Percentiles rank a stretch among this genome's conserved stretches.
phyloP scores from a whole-genome alignment of 2,329 filamentous ascomycete genomes.

The Diaporthe sp. region DNA sequence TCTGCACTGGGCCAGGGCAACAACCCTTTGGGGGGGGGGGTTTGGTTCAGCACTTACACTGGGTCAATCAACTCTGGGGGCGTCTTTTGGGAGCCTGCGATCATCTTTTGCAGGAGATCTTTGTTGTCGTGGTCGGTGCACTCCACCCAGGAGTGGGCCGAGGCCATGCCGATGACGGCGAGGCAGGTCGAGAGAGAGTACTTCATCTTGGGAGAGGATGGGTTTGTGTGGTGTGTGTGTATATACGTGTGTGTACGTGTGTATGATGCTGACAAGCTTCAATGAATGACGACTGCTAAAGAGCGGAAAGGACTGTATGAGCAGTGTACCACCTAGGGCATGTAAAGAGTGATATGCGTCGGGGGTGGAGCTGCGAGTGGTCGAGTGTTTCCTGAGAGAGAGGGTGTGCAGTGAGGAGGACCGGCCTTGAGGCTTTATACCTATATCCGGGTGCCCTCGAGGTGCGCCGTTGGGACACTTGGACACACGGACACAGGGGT shows the following conservation, averaged over 20 bases:
- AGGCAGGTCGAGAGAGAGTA: conserved; percentile 28
- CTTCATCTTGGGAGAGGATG: conserved; percentile 25
- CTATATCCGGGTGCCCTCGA: background rate
- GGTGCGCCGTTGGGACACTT: background rate
- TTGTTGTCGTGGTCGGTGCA: conserved; percentile 34
- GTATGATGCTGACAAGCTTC: conserved; percentile 5
- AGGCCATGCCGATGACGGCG: conserved; percentile 22
- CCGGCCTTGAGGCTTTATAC: conserved; percentile 11
- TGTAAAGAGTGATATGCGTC: conserved; percentile 30
- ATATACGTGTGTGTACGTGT: background rate
- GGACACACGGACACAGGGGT: conserved; percentile 22
- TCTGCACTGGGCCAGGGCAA: background rate
- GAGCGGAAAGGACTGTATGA: conserved; percentile 27
- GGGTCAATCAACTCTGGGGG: conserved; percentile 17
- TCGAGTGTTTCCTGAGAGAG: conserved; percentile 12
- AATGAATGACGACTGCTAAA: conserved; percentile 9
- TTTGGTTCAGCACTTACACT: conserved; percentile 18
- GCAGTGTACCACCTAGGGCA: conserved; percentile 12
- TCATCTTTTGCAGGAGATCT: conserved; percentile 25
- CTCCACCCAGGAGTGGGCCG: conserved; percentile 25
- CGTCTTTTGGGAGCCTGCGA: conserved; percentile 19
- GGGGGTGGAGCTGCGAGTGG: conserved; percentile 20
- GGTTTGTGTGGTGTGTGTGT: background rate
- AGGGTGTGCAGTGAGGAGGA: conserved; percentile 13
- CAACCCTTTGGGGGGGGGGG: too few relatives aligned